Evolutionary conservation across 192 early-diverging fungal species (phyloP), one percentile per base, ranked within the genome.

Genomic region (Umbelopsis vinacea): DNA sequence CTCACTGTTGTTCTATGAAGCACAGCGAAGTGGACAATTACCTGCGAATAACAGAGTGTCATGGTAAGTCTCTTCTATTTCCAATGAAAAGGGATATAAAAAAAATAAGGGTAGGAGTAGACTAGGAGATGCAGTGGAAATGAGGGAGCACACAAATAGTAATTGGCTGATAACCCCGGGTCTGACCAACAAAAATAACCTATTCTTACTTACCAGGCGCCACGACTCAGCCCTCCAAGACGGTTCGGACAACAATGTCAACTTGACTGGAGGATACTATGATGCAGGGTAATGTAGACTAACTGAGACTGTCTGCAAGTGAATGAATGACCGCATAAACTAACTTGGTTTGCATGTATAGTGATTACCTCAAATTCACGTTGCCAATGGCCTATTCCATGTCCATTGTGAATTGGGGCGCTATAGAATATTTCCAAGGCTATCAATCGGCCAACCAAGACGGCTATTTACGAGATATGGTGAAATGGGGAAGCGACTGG

Each of bases 401-500:
- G 54, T 50, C 84, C 19, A 70, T 82, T 43, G 67, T 83, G 7
- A 72, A 84, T 21, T 89, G 86, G 85, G 88, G 88, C 19, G 88
- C 73, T 26, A 43, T 87, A 43, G 82, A 85, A 69, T 89, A 77
- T 72, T 86, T 75, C 72, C 80, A 89, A 6, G 87, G 85, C 29
- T 89, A 84, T 50, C 57, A 73, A 33, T 73, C 79, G 48, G 82
- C 88, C 19, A 72, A 81, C 14, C 79, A 88, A 69, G 75, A 75
- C 15, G 52, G 57, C 0, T 81, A 87, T 50, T 67, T 89, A 2
- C 60, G 74, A 46, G 79, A 79, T 66, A 87, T 81, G 81, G 46
- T 89, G 6, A 83, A 83, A 48, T 88, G 85, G 85, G 85, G 87
- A 33, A 89, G 81, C 55, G 87, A 89, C 66, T 89, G 87, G 86